Conservation (phyloP, 2,329 filamentous ascomycete species). For the Cyanodermella asteris region DNA sequence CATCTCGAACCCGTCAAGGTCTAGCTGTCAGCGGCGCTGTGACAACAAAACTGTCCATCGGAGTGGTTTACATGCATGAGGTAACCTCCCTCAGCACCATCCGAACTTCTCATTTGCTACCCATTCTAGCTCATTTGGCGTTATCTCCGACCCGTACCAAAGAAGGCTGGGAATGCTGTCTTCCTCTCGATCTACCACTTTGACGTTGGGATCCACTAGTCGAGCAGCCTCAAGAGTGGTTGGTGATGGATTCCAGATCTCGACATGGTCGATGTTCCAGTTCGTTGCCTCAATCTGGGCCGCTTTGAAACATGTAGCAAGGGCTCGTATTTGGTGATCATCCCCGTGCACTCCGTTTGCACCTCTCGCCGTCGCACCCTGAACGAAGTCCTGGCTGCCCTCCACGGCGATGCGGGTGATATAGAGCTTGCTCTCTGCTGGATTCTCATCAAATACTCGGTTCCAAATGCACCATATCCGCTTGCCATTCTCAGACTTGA, state of each 20-base stretch:
- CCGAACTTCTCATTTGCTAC: conserved; percentile 26
- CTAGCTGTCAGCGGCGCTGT: not conserved
- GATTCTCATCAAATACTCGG: conserved; percentile 37
- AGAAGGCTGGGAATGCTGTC: conserved; percentile 24
- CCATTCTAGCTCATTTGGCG: conserved; percentile 21
- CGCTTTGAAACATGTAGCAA: conserved; percentile 41
- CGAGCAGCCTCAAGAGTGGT: conserved; percentile 23
- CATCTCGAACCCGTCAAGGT: not conserved
- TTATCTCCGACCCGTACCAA: conserved; percentile 20
- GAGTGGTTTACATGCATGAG: not conserved
- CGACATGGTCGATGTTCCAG: conserved; percentile 49
- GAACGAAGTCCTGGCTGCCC: conserved; percentile 18
- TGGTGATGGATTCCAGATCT: conserved; percentile 64
- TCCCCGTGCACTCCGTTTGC: conserved; percentile 9
- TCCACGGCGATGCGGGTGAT: conserved; percentile 49
- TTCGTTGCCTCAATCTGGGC: conserved; percentile 48
- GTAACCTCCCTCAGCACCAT: conserved; percentile 19
- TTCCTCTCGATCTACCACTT: conserved; percentile 23
- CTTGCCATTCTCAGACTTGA: conserved; percentile 23
- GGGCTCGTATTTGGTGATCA: conserved; percentile 27
- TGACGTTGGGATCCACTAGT: conserved; percentile 15
- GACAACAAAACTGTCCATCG: not conserved
- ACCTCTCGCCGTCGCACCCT: not conserved
- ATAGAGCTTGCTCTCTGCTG: conserved; percentile 44
- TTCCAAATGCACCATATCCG: conserved; percentile 59